A percentile compares a stretch with the other conserved stretches of the same genome.
phyloP scores from a whole-genome alignment of 2,329 filamentous ascomycete species.

The Cladosporium phlei region DNA sequence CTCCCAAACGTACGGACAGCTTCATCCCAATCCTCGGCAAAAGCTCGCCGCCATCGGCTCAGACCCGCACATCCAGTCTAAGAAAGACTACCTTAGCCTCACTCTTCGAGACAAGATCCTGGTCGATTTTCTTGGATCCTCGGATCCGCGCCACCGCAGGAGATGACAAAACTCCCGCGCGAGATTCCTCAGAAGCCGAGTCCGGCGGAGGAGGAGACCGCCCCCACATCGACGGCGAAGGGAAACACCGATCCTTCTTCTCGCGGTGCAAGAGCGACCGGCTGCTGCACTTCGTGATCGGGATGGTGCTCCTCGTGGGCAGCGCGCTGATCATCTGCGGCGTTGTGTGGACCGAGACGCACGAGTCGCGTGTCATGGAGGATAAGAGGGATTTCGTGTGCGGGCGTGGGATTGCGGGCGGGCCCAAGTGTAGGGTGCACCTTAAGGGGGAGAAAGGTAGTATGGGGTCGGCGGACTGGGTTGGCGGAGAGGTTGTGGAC shows the following conservation, averaged over 20 bases:
- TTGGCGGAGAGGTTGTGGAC: slow-evolving; percentile 8
- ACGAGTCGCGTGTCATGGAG: slow-evolving; percentile 1
- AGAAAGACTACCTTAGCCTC: slow-evolving; percentile 2
- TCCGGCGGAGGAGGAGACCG: background rate
- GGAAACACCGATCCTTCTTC: background rate
- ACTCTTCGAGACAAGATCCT: background rate
- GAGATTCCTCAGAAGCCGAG: background rate
- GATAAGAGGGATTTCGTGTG: slow-evolving; percentile 7
- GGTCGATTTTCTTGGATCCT: slow-evolving; percentile 7
- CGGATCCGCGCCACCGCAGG: slow-evolving; percentile 1
- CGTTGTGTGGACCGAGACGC: slow-evolving; percentile 8
- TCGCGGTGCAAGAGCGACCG: slow-evolving; percentile 1
- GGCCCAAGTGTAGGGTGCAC: slow-evolving; percentile 4
- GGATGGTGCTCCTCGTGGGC: slow-evolving; percentile 3
- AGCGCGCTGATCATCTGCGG: slow-evolving; percentile 5
- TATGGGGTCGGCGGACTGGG: background rate
- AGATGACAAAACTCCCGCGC: too few species aligned
- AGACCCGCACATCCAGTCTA: too few species aligned
- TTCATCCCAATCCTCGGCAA: background rate
- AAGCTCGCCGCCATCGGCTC: background rate
- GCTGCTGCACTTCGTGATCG: background rate
- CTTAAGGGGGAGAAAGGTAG: slow-evolving; percentile 5
- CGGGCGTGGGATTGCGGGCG: slow-evolving; percentile 8
- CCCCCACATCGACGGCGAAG: background rate
- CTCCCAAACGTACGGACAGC: background rate